A percentile compares a stretch with the other conserved stretches of the same genome.
phyloP scores from a whole-genome alignment of 495 filamentous ascomycete genomes.

The Aspergillus taichungensis region DNA sequence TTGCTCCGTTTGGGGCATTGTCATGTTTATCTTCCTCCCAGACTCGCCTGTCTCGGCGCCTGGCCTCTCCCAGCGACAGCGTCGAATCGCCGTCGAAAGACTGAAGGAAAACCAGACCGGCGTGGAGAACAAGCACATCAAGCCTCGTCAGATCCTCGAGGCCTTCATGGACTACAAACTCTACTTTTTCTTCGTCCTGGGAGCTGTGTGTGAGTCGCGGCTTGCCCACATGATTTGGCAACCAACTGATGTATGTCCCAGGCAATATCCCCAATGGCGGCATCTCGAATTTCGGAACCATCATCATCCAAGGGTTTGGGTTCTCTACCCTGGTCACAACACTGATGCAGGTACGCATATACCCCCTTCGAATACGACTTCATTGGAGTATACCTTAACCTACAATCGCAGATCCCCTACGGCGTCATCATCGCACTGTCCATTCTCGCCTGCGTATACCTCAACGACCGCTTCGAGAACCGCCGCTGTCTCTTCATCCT shows the following conservation, averaged over 20 bases:
- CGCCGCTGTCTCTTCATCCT: constrained; percentile 47
- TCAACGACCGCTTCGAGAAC: constrained; percentile 50
- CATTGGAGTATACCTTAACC: neutral
- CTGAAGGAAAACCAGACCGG: constrained; percentile 55
- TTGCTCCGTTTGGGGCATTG: constrained; percentile 47
- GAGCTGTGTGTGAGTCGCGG: constrained; percentile 25
- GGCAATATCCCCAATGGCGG: constrained; percentile 40
- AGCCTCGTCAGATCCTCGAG: constrained; percentile 49
- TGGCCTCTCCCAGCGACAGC: constrained; percentile 48
- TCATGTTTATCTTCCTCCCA: constrained; percentile 51
- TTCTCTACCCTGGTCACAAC: constrained; percentile 45
- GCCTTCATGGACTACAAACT: constrained; percentile 52
- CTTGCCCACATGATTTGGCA: neutral
- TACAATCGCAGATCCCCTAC: constrained; percentile 45
- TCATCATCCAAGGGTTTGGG: constrained; percentile 56
- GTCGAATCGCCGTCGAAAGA: constrained; percentile 49
- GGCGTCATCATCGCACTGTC: constrained; percentile 48
- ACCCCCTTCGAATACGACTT: constrained; percentile 7
- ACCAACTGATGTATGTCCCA: constrained; percentile 2
- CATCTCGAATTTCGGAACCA: constrained; percentile 52
- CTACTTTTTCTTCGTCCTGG: constrained; percentile 54
- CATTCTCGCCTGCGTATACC: constrained; percentile 46
- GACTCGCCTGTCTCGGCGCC: constrained; percentile 55
- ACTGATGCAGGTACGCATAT: constrained; percentile 31
- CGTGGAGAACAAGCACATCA: constrained; percentile 56